Conservation (phyloP, 2,329 filamentous ascomycete genomes). For the Teratosphaeria nubilosa region DNA sequence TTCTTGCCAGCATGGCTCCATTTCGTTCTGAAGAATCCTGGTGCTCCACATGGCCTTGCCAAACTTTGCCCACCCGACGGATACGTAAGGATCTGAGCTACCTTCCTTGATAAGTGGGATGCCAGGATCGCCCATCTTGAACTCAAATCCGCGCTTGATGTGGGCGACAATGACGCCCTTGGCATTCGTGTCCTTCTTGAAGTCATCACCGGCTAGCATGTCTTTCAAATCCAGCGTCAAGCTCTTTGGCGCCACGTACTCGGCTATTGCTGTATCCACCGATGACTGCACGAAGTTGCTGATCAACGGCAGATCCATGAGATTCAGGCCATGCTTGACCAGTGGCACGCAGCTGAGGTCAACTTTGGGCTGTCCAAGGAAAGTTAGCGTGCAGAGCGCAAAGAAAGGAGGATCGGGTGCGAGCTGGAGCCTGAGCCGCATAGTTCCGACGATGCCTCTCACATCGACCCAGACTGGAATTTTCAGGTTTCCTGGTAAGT, state of each 20-base stretch:
- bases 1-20: constrained; percentile 63
- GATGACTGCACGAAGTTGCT: constrained; percentile 66
- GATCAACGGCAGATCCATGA: constrained; percentile 67
- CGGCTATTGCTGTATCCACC: constrained; percentile 61
- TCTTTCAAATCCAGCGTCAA: constrained; percentile 65
- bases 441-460: constrained; percentile 58
- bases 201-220: constrained; percentile 68
- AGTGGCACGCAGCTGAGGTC: constrained; percentile 61
- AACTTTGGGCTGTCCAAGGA: constrained; percentile 65
- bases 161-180: constrained; percentile 56
- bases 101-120: constrained; percentile 50
- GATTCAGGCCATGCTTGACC: constrained; percentile 57
- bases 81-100: constrained; percentile 60
- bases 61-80: constrained; percentile 68
- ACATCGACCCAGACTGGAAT: constrained; percentile 66
- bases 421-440: constrained; percentile 60
- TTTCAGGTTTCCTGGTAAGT: constrained; percentile 48
- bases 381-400: constrained; percentile 62
- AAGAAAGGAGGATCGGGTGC: constrained; percentile 70
- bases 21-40: constrained; percentile 53
- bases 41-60: constrained; percentile 59
- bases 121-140: constrained; percentile 59
- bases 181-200: constrained; percentile 62
- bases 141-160: constrained; percentile 57
- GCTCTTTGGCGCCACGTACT: constrained; percentile 68